These are phyloP conservation scores for Leccinum disarticulatum DNA, from an alignment of 768 basidiomycete genomes.

Conservation along the genomic window DNA sequence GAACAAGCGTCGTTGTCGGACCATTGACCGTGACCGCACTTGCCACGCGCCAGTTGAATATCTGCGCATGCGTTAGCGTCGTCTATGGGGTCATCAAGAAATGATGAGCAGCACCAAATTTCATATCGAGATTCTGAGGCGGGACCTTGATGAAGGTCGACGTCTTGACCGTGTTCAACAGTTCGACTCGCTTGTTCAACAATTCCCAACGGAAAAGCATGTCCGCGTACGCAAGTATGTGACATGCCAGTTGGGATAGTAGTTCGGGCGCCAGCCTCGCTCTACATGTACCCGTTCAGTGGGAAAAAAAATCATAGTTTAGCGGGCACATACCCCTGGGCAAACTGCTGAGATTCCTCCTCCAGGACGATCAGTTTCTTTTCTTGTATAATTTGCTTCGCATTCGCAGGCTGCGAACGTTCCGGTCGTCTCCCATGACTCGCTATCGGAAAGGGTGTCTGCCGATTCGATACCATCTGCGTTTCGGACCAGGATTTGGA, in stretches of 20 bases:
- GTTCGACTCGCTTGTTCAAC: constrained; percentile 66
- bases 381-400: constrained; percentile 31
- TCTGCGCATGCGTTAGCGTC: constrained; percentile 33
- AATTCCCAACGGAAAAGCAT: constrained; percentile 73
- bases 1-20: constrained; percentile 41
- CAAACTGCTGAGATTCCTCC: constrained; percentile 20
- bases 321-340: constrained; percentile 10
- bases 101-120: constrained; percentile 28
- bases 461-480: constrained; percentile 29
- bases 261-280: constrained; percentile 21
- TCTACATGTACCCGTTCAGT: constrained; percentile 6
- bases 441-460: constrained; percentile 44
- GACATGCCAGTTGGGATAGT: constrained; percentile 46
- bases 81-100: constrained; percentile 1
- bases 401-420: constrained; percentile 42
- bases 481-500: constrained; percentile 63
- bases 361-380: constrained; percentile 40
- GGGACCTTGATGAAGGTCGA: constrained; percentile 24
- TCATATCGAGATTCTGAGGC: constrained; percentile 35
- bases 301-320: neutral
- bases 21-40: constrained; percentile 39
- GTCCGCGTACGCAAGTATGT: constrained; percentile 74
- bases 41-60: constrained; percentile 46
- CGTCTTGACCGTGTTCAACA: constrained; percentile 61
- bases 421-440: constrained; percentile 40